Base-by-base conservation (phyloP, 495 filamentous ascomycete genomes). In the Penicillium silybi region DNA sequence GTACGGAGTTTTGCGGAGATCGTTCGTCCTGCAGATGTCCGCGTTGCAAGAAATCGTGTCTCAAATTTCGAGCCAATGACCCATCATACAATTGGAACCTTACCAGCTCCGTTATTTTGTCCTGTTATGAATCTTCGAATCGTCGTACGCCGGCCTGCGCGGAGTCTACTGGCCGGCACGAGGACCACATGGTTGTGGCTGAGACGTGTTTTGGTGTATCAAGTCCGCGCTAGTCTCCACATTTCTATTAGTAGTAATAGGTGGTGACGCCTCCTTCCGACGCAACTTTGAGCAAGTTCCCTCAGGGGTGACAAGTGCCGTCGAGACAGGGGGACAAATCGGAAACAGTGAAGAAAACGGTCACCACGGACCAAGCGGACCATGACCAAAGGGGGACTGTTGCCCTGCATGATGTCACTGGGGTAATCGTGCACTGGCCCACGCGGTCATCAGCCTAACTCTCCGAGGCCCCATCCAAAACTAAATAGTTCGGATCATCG, bases 101-200 rank as follows among this genome's bases (percentile, higher is more conserved):
- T 32, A 15, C 29, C 29, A 32, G n/a, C 26, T 32, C 13, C 29
- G 29, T 32, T 7, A 29, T 9, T 3, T 3, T 32, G 11, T 10
- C 29, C 4, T 10, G 29, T 32, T 15, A 32, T 32, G 29, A 32
- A 11, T 11, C 9, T 13, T 32, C 29, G 29, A 32, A 32, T 0
- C 29, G 29, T 32, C 29, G 29, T 13, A 32, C 1, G 29, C 10
- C 29, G 29, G 29, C 29, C 4, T 32, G 29, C 9, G 11, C 29
- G 10, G 4, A 13, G 29, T 13, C 11, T 44, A 56, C 52, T 58
- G 41, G 41, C 25, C 5, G 19, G 51, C 44, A 49, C 35, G 35
- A 53, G 58, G 41, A 52, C 61, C 62, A 64, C 62, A 64, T 64
- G 62, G 58, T 59, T 64, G 62, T 64, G 62, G 58, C 62, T 64